Base-by-base conservation (phyloP, 768 basidiomycete species). In the Tylopilus felleus region DNA sequence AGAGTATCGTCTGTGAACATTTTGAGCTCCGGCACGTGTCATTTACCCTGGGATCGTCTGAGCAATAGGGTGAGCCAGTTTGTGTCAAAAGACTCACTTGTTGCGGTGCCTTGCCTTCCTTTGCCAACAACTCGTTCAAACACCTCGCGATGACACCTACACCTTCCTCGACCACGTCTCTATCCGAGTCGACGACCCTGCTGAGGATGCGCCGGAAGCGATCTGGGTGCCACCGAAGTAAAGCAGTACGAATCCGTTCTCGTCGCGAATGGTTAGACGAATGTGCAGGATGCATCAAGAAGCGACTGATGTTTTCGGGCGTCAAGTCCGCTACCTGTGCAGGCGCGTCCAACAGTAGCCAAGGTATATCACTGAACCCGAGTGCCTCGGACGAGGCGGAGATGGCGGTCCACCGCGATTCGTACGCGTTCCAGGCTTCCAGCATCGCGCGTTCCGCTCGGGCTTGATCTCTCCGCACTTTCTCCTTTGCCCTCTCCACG, bases 141-240 rank as follows among this genome's bases (percentile, higher is more conserved):
- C 78, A 84, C 54, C 87, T 73, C 1, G 82, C 83, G 14, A 92
- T 77, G 36, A 81, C 72, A 8, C 86, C 87, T 14, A 84, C 85
- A 0, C 79, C 83, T 55, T 80, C 80, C 60, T 86, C 81, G 5
- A 90, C 81, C 29, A 60, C 60, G 19, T 57, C 72, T 62, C 64
- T 80, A 35, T 90, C 86, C 45, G 72, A 71, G 35, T 77, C 78
- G 4, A 61, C 65, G 3, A 90, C 81, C 61, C 81, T 75, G 14
- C 62, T 66, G 49, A 86, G 66, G 40, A 86, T 56, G 36, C 85
- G 73, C 52, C 79, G 71, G 72, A 90, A 90, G 42, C 87, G 74
- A 68, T 92, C 90, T 4, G 90, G 90, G 64, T 93, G 90, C 88
- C 88, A 91, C 40, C 86, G 76, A 21, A 87, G 78, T 67, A 87